Evolutionary conservation across 1,284 basidiomycete genomes (phyloP), one percentile per base, ranked within the genome.

Genomic region (Rhodotorula sp.): DNA sequence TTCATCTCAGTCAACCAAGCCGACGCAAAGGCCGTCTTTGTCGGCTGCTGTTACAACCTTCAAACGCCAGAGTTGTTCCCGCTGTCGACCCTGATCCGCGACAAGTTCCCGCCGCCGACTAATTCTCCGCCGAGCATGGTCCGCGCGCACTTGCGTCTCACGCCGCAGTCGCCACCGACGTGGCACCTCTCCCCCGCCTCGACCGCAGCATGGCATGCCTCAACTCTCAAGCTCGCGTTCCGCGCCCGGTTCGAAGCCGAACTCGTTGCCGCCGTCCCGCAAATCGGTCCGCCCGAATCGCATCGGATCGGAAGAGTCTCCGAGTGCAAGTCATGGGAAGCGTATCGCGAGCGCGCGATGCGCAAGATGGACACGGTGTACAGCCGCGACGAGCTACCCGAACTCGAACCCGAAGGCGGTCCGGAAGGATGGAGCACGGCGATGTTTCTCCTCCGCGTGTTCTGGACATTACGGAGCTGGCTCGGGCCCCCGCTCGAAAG

Each of bases 31-130:
- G 65, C 69, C 5, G 55, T 76, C 26, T 59, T 66, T 8, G 70
- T 73, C 28, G 75, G 75, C 2, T 76, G 75, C 60, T 76, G 75
- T 63, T 76, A 76, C 70, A 76, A 76, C 62, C 28, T 76, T 15
- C 64, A 62, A 38, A 73, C 71, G 4, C 69, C 71, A 4, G 57
- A 52, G 2, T 54, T 45, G n/a, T 76, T 67, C 49, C 74, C 69
- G 5, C 59, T 67, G 31, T 68, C 66, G 21, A 8, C 45, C 2
- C 26, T 15, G 21, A 12, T 69, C 60, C 48, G 23, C 10, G 43
- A 60, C 38, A 43, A 43, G 10, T 55, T 70, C 31, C 47, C 19
- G 19, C 45, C 28, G 26, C 38, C 54, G 26, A 18, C 26, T 16
- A 14, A 10, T 5, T 10, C 2, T 7, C 45, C 55, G 19, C 7